phyloP scores from a whole-genome alignment of 768 basidiomycete species.

The Amanita muscaria region DNA sequence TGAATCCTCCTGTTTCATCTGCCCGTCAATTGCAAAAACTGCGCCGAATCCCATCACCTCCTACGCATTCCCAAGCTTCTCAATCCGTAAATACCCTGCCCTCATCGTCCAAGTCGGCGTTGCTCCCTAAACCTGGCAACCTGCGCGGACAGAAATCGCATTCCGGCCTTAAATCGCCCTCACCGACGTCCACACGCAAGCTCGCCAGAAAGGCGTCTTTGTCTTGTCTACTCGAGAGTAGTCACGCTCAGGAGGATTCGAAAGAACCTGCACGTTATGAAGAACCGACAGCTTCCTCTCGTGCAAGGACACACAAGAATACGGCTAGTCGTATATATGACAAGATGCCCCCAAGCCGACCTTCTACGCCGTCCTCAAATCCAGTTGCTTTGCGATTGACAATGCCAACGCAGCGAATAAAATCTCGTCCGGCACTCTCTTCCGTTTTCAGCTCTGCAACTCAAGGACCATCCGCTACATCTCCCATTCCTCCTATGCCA shows the following conservation, averaged over 20 bases:
- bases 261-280: slow-evolving; percentile 54
- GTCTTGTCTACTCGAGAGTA: slow-evolving; percentile 62
- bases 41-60: slow-evolving; percentile 62
- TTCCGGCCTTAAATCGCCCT: slow-evolving; percentile 69
- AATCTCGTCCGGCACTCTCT: slow-evolving; percentile 68
- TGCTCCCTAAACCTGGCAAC: slow-evolving; percentile 65
- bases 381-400: slow-evolving; percentile 73
- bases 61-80: slow-evolving; percentile 53
- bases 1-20: slow-evolving; percentile 62
- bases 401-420: slow-evolving; percentile 77
- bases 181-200: slow-evolving; percentile 57
- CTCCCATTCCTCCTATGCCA: slow-evolving; percentile 53
- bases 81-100: slow-evolving; percentile 46
- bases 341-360: slow-evolving; percentile 69
- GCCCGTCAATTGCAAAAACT: slow-evolving; percentile 60
- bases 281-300: slow-evolving; percentile 73
- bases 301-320: slow-evolving; percentile 61
- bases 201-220: slow-evolving; percentile 72
- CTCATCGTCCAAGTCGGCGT: slow-evolving; percentile 35
- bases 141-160: slow-evolving; percentile 81
- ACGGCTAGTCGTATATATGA: slow-evolving; percentile 62
- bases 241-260: slow-evolving; percentile 41
- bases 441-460: slow-evolving; percentile 53
- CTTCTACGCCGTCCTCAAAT: slow-evolving; percentile 73
- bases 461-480: slow-evolving; percentile 39